A percentile compares a stretch with the other conserved stretches of the same genome.
Evolutionary conservation across 176 grass and related monocot species (phyloP).

Genomic region (Rhipidocladum racemiflorum): DNA sequence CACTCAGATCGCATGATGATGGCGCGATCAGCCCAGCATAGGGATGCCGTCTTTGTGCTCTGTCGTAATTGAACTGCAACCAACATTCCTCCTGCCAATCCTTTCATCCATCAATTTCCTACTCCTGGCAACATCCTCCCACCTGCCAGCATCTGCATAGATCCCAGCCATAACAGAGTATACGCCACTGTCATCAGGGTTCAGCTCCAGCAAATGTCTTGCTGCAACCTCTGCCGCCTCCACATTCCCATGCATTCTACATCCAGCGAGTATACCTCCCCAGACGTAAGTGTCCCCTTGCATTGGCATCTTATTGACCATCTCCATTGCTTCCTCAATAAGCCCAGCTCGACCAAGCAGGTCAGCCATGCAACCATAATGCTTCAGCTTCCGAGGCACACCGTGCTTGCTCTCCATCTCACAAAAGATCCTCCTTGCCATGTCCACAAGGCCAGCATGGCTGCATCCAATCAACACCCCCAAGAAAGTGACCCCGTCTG

Average conservation of each 20-base stretch:
- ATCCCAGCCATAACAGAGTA: constrained; percentile 60
- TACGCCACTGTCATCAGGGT: constrained; percentile 48
- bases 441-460: constrained; percentile 51
- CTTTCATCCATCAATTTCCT: constrained; percentile 52
- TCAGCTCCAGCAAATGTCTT: constrained; percentile 42
- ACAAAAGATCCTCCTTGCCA: constrained; percentile 44
- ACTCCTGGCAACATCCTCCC: constrained; percentile 60
- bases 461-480: constrained; percentile 59
- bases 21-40: not conserved
- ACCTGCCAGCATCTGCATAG: constrained; percentile 45
- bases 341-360: constrained; percentile 58
- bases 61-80: constrained; percentile 35
- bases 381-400: constrained; percentile 48
- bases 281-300: constrained; percentile 49
- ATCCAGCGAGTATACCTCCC: constrained; percentile 62
- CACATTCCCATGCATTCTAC: constrained; percentile 53
- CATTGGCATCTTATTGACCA: constrained; percentile 54
- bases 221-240: constrained; percentile 49
- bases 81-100: constrained; percentile 41
- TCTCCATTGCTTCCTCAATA: constrained; percentile 48
- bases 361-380: constrained; percentile 70
- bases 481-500: constrained; percentile 52
- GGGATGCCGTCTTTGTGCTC: not conserved
- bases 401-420: constrained; percentile 49
- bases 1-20: not conserved